phyloP scores from a whole-genome alignment of 139 green algal species.

The Chlorella sp. region DNA sequence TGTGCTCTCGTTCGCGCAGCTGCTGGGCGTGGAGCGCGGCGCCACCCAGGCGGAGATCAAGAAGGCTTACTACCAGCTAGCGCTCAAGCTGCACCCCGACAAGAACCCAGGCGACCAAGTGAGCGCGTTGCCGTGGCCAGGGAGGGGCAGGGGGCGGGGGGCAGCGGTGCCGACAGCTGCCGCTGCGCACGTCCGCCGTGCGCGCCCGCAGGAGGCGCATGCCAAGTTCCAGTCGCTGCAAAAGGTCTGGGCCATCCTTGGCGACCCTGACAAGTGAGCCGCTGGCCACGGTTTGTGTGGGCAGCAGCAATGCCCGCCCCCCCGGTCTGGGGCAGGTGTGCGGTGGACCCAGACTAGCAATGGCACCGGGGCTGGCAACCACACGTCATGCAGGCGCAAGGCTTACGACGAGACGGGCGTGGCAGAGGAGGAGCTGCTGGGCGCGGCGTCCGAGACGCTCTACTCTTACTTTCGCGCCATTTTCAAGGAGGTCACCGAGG shows the following conservation, averaged over 20 bases:
- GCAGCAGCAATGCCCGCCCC: too few relatives aligned
- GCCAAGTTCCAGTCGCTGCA: slow-evolving; percentile 88
- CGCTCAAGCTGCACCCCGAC: slow-evolving; percentile 86
- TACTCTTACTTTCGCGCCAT: slow-evolving; percentile 70
- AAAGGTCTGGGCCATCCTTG: slow-evolving; percentile 78
- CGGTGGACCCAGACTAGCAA: too few relatives aligned
- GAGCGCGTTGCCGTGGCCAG: neutral
- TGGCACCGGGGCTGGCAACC: too few relatives aligned
- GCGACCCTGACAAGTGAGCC: slow-evolving; percentile 73
- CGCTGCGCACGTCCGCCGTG: neutral
- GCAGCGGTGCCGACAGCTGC: neutral
- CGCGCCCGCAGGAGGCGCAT: slow-evolving; percentile 43
- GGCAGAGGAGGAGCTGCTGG: slow-evolving; percentile 47
- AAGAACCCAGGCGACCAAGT: slow-evolving; percentile 75
- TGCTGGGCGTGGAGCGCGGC: slow-evolving; percentile 49
- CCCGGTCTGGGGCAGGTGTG: too few relatives aligned
- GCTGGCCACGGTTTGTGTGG: too few relatives aligned
- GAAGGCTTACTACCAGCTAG: slow-evolving; percentile 78
- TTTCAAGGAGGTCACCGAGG: slow-evolving; percentile 45
- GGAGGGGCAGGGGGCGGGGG: neutral
- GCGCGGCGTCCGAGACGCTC: slow-evolving; percentile 56
- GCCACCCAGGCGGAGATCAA: slow-evolving; percentile 70
- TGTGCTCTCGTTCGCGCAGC: slow-evolving; percentile 24
- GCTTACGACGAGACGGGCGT: slow-evolving; percentile 87
- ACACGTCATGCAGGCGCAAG: slow-evolving; percentile 63